phyloP scores from a whole-genome alignment of 148 eudicot species.

The Bassia scoparia region DNA sequence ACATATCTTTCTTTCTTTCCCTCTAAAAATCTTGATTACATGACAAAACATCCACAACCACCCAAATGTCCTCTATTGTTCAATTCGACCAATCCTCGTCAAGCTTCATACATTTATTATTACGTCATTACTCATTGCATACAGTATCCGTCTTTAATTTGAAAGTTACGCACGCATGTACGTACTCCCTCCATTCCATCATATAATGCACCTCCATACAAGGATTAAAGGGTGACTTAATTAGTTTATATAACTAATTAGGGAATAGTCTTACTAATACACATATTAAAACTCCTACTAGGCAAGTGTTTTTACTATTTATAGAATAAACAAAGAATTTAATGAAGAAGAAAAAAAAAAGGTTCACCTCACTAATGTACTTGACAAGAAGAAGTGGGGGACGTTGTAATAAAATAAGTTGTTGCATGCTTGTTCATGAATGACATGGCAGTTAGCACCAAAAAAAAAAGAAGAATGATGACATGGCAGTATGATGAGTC shows the following conservation, averaged over 20 bases:
- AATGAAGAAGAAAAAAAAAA: not conserved
- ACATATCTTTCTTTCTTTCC: too few species aligned
- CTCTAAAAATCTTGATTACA: not conserved
- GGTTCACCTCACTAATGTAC: not conserved
- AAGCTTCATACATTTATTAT: too few species aligned
- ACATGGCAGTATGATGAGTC: not conserved
- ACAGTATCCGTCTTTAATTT: too few species aligned
- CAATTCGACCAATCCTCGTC: not conserved
- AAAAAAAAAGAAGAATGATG: not conserved
- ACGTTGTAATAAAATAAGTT: not conserved
- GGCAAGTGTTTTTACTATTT: not conserved
- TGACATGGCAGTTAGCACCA: not conserved
- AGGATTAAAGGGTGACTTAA: too few species aligned
- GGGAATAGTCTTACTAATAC: not conserved
- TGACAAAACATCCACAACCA: not conserved
- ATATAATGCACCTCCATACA: not conserved
- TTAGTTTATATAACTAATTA: not conserved
- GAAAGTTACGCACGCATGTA: too few species aligned
- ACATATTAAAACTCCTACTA: not conserved
- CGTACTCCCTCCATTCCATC: too few species aligned
- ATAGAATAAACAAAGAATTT: not conserved
- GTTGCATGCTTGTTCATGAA: too few species aligned
- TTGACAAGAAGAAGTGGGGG: conserved; percentile 10
- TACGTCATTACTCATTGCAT: not conserved
- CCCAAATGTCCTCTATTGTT: not conserved